Evolutionary conservation across 805 yeast species (phyloP), one percentile per base, ranked within the genome.

Genomic region (Jamesozyma piceae): DNA sequence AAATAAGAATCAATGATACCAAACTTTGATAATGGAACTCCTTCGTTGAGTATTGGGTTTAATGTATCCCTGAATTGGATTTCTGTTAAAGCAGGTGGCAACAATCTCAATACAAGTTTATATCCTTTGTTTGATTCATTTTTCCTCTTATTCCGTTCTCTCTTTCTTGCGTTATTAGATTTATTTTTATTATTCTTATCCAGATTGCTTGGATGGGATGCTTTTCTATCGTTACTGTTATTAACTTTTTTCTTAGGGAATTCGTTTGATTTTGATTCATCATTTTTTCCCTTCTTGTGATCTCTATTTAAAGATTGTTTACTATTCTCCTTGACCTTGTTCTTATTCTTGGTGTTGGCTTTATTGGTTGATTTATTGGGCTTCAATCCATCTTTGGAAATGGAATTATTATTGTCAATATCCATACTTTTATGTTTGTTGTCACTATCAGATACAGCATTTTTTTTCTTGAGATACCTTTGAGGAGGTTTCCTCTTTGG

Each of bases 11-110:
- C 67, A 34, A 51, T 37, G 18, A 62, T 54, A 45, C 61, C 60
- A 39, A 60, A 63, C 29, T 53, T 43, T 19, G 49, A 45, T 10
- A 43, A 47, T 28, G 18, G 9, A 34, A 51, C 51, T 40, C 61
- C 63, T 9, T 51, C 57, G 42, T 61, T 8, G 6, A 37, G 8
- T 1, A 28, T 27, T 14, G 38, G 38, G 14, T 38, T 22, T 11
- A 61, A 61, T 26, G 54, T 46, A 24, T 52, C 49, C n/a, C 42
- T 48, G 30, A 52, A 54, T 42, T 62, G 63, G 9, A 50, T 57
- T 43, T 63, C 62, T 1, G 60, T 55, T 41, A 67, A 50, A 39
- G 57, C 52, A 2, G 77, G 74, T 11, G 78, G 78, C 32, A 74
- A 52, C n/a, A 64, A 47, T 34, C 78, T 60, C 4, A 72, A 31